These are phyloP conservation scores for Penicillium italicum DNA, from an alignment of 2,329 filamentous ascomycete genomes.

Conservation along the genomic window DNA sequence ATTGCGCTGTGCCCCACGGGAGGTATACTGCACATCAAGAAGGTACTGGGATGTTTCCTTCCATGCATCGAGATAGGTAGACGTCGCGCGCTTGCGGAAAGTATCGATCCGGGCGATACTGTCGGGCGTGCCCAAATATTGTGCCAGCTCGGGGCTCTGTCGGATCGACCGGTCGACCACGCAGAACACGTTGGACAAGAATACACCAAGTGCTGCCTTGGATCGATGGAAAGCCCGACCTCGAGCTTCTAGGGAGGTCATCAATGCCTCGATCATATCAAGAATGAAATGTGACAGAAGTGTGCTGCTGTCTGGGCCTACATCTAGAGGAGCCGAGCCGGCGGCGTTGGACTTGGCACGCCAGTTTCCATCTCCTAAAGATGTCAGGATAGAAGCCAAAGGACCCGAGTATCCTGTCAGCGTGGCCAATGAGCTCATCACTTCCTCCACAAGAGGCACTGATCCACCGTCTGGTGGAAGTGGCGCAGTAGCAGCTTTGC, in stretches of 20 bases:
- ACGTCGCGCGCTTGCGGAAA: conserved; percentile 83
- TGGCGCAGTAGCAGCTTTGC: conserved; percentile 62
- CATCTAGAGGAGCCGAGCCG: conserved; percentile 73
- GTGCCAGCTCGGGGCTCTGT: conserved; percentile 67
- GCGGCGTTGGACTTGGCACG: conserved; percentile 58
- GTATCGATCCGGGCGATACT: conserved; percentile 67
- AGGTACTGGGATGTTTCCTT: conserved; percentile 80
- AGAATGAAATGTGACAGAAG: conserved; percentile 86
- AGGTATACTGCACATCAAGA: conserved; percentile 89
- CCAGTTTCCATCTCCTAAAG: conserved; percentile 91
- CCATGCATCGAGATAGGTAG: conserved; percentile 80
- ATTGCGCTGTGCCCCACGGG: conserved; percentile 64
- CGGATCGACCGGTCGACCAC: conserved; percentile 81
- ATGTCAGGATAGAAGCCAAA: conserved; percentile 84
- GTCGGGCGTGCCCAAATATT: conserved; percentile 61
- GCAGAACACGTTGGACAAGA: conserved; percentile 81
- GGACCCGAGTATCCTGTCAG: conserved; percentile 85
- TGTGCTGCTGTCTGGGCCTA: conserved; percentile 80
- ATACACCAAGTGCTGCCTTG: conserved; percentile 78
- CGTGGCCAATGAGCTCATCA: conserved; percentile 78
- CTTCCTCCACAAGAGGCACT: conserved; percentile 73
- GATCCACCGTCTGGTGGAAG: conserved; percentile 76
- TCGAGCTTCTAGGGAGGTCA: conserved; percentile 71
- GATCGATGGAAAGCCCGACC: conserved; percentile 68
- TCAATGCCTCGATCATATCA: conserved; percentile 80